Base-by-base conservation (phyloP, 805 yeast genomes). In the Spencermartinsiella europaea region DNA sequence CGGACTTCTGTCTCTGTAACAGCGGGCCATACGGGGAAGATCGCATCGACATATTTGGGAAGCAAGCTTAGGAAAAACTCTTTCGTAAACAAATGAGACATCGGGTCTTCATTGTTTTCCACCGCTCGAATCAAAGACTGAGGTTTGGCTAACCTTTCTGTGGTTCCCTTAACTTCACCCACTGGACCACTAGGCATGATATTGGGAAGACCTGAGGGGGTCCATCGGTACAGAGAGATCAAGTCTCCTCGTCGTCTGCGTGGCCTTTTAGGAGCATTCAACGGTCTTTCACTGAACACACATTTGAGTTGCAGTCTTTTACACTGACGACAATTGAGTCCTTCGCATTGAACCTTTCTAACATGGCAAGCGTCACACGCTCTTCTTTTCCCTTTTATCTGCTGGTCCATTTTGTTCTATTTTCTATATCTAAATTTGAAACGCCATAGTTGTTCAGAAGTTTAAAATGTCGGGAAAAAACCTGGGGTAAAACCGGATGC, bases 321-420 rank as follows among this genome's bases (percentile, higher is more conserved):
- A 36, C 53, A 49, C 36, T 46, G 47, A 34, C 44, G 43, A 42
- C 53, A 49, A n/a, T 28, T 31, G 8, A 17, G 27, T 10, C 51
- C 53, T 17, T 46, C 43, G 36, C 54, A 51, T 40, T 49, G 46
- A 27, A 51, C 50, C 33, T 51, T 51, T 12, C 51, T 36, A 15
- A 34, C 16, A 35, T 42, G 25, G 38, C 54, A 51, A 12, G 39
- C 48, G 16, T 43, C 51, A 38, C 54, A 51, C 12, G 54, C 51
- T 27, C 44, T 25, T 21, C 43, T 28, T 7, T 31, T 44, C 27
- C 38, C 20, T n/a, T 14, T 22, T 17, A 12, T 16, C 12, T 34
- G 52, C 37, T n/a, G 15, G 17, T n/a, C n/a, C 37, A 34, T 34
- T 15, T 5, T 14, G n/a, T 15, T 8, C 8, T 14, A 8, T 14